These are phyloP conservation scores for Rhynchospora tenuis DNA, from an alignment of 176 grass and related monocot genomes.

Conservation along the genomic window DNA sequence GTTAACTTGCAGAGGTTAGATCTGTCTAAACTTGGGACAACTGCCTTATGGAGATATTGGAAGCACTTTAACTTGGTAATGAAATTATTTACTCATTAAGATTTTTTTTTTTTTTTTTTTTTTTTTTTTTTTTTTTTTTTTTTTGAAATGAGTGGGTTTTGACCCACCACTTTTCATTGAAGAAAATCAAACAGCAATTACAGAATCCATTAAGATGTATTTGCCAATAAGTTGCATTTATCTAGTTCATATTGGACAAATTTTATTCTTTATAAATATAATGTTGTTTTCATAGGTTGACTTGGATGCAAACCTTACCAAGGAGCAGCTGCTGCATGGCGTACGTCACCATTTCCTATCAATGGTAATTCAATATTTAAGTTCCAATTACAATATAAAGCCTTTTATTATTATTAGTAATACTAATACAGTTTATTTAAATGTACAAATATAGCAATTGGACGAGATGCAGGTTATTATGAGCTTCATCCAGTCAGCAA, in stretches of 20 bases:
- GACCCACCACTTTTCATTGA: too few relatives aligned
- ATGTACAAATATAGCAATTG: constrained; percentile 13
- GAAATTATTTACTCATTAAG: not conserved
- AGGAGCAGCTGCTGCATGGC: constrained; percentile 37
- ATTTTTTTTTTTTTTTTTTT: too few relatives aligned
- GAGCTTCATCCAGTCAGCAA: constrained; percentile 30
- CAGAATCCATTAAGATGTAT: not conserved
- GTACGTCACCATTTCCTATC: constrained; percentile 42
- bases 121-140: too few relatives aligned
- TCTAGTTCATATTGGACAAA: not conserved
- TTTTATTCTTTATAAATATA: not conserved
- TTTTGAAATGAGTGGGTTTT: too few relatives aligned
- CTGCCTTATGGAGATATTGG: constrained; percentile 50
- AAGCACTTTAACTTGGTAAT: constrained; percentile 51
- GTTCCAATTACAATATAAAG: not conserved
- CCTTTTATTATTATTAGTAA: not conserved
- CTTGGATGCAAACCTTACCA: constrained; percentile 34
- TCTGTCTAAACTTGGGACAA: constrained; percentile 41
- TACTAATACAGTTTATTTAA: not conserved
- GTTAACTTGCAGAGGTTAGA: constrained; percentile 33
- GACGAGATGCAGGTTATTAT: constrained; percentile 28
- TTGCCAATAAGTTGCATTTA: not conserved
- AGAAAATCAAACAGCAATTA: too few relatives aligned
- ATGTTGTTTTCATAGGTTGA: constrained; percentile 19
- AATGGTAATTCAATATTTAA: constrained; percentile 22